These are phyloP conservation scores for Leccinum ochraceum DNA, from an alignment of 768 basidiomycete genomes.

Conservation along the genomic window DNA sequence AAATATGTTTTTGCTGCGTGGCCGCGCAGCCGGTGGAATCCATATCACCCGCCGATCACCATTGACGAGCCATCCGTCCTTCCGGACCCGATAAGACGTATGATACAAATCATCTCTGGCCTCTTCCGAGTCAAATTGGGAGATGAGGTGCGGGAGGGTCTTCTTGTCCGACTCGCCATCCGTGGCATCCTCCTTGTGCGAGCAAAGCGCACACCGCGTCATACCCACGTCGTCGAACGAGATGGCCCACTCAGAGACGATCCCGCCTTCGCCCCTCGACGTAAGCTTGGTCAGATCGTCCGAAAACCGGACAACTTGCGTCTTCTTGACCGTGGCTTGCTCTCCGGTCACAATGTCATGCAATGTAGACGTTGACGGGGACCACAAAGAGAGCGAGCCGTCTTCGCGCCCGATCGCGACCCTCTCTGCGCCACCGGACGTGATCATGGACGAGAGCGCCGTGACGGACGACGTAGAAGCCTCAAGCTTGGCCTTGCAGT, in stretches of 20 bases:
- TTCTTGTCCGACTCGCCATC: not conserved
- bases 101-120: constrained; percentile 2
- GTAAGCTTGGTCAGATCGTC: constrained; percentile 5
- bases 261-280: constrained; percentile 6
- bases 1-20: too few species aligned
- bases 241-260: constrained; percentile 8
- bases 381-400: constrained; percentile 21
- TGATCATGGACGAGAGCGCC: constrained; percentile 12
- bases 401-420: constrained; percentile 23
- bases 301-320: constrained; percentile 13
- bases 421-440: not conserved
- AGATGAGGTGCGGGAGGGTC: too few species aligned
- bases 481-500: constrained; percentile 10
- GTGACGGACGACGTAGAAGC: constrained; percentile 15
- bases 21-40: too few species aligned
- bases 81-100: constrained; percentile 17
- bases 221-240: constrained; percentile 1
- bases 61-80: constrained; percentile 20
- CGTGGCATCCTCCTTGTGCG: not conserved
- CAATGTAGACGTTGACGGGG: constrained; percentile 12
- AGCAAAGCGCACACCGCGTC: not conserved
- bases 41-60: too few species aligned
- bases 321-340: constrained; percentile 3
- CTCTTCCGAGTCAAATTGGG: not conserved
- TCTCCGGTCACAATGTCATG: constrained; percentile 9